Evolutionary conservation across 148 eudicot genomes (phyloP).

Genomic region (Chenopodium album): DNA sequence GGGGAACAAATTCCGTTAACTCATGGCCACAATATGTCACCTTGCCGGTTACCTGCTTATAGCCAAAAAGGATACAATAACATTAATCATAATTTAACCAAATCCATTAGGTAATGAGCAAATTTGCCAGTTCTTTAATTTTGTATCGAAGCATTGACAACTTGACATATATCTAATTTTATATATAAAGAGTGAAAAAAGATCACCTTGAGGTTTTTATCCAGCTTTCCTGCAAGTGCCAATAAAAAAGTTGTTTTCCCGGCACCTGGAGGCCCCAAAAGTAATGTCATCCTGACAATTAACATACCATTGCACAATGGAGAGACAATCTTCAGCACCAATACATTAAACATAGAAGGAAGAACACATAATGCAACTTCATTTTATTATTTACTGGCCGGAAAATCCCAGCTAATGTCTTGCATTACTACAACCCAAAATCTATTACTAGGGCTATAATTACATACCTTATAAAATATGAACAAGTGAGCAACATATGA

Average conservation of each 20-base stretch:
- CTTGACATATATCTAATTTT: no score
- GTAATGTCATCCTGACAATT: conserved; percentile 62
- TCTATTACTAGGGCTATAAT: not conserved
- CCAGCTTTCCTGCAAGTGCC: conserved; percentile 67
- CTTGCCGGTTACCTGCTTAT: conserved; percentile 51
- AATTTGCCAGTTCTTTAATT: no score
- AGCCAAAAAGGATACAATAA: not conserved
- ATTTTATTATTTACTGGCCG: not conserved
- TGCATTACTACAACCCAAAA: not conserved
- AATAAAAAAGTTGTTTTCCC: conserved; percentile 68
- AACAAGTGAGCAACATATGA: not conserved
- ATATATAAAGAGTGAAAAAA: not conserved
- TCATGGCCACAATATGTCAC: conserved; percentile 79
- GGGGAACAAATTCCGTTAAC: conserved; percentile 66
- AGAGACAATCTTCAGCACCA: not conserved
- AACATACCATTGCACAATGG: conserved; percentile 6
- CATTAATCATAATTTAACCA: not conserved
- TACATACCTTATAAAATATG: not conserved
- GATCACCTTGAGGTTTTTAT: conserved; percentile 45
- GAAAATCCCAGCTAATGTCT: not conserved
- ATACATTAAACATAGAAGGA: not conserved
- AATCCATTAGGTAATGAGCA: no score
- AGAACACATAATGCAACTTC: not conserved
- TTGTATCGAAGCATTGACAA: no score
- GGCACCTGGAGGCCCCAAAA: conserved; percentile 80